Base-by-base conservation (phyloP, 768 basidiomycete species). In the Filobasidium floriforme region DNA sequence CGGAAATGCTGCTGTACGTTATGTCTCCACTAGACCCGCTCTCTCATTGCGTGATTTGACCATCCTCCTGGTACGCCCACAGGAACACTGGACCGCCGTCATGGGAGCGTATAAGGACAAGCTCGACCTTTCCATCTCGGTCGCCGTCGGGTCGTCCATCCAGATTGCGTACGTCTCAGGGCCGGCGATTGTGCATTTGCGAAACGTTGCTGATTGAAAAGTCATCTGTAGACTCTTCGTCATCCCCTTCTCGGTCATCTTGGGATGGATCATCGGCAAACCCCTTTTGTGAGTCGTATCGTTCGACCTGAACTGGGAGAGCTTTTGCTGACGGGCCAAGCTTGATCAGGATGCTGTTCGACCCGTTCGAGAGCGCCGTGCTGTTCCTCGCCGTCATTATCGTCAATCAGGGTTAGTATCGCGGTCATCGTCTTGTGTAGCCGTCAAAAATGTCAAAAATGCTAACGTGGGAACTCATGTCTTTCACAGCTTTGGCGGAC, bases 141-240 rank as follows among this genome's bases (percentile, higher is more conserved):
- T 94, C 24, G 90, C 92, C n/a, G 89, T 91, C 83, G 93, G 69
- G 85, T 92, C 75, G 85, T 96, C 75, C 85, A 94, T 77, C 88
- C 91, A 77, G 68, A 75, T 77, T 46, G 73, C 76, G 52, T 60
- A 24, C 41, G 26, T 43, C 7, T n/a, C 14, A 44, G 44, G 19
- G 24, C 9, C 14, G 19, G 2, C 24, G 15, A 14, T 3, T 6
- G 22, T 49, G 15, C 6, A 49, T 2, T 5, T 14, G 3, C 41
- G 7, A 19, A 29, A 60, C 73, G 86, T 82, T 26, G 15, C 65
- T 59, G 14, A 37, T 6, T 40, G 26, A 19, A 4, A 22, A 26
- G 14, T 7, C 24, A 4, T 32, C 14, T 32, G 6, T 15, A 49
- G 19, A 0, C 66, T 75, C 15, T 76, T 71, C 60, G 63, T 70